Percentiles rank a stretch among this genome's conserved stretches.
phyloP scores from a whole-genome alignment of 2,329 filamentous ascomycete genomes.

The Stagonosporopsis cucurbitacearum region DNA sequence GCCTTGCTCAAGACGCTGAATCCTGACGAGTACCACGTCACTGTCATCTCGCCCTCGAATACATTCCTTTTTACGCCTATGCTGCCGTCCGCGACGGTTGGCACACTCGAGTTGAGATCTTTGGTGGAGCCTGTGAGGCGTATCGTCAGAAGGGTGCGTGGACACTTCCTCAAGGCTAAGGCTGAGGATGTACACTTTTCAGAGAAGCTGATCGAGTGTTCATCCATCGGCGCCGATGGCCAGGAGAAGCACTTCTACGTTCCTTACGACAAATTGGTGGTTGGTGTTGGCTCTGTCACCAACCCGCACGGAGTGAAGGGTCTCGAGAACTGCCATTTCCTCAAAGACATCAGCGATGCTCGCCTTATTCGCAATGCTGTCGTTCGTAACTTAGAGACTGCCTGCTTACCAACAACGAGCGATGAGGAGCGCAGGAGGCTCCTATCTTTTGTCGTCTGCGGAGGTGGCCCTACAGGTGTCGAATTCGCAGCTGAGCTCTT shows the following conservation, averaged over 20 bases:
- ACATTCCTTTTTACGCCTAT: conserved; percentile 99
- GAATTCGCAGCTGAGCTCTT: conserved; percentile 97
- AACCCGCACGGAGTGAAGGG: conserved; percentile 97
- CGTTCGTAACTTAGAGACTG: conserved; percentile 85
- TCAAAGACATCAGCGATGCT: conserved; percentile 95
- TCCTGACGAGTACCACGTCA: conserved; percentile 92
- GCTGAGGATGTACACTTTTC: conserved; percentile 93
- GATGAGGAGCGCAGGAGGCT: conserved; percentile 87
- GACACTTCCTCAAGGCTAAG: conserved; percentile 87
- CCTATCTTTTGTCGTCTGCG: conserved; percentile 94
- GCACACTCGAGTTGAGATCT: conserved; percentile 88
- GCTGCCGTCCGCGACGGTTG: conserved; percentile 95
- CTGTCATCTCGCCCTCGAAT: conserved; percentile 90
- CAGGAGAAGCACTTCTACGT: conserved; percentile 86
- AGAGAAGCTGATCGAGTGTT: conserved; percentile 86
- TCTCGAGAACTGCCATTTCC: conserved; percentile 89
- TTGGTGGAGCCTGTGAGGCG: conserved; percentile 91
- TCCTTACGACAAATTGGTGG: conserved; percentile 94
- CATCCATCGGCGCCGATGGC: conserved; percentile 73
- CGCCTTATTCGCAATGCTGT: conserved; percentile 87
- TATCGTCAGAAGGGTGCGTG: conserved; percentile 77
- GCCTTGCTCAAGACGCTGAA: conserved; percentile 89
- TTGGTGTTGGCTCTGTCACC: conserved; percentile 89
- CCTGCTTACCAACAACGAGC: conserved; percentile 88
- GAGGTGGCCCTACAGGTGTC: conserved; percentile 93